Evolutionary conservation across 2,329 filamentous ascomycete species (phyloP).

Genomic region (Seiridium cupressi): DNA sequence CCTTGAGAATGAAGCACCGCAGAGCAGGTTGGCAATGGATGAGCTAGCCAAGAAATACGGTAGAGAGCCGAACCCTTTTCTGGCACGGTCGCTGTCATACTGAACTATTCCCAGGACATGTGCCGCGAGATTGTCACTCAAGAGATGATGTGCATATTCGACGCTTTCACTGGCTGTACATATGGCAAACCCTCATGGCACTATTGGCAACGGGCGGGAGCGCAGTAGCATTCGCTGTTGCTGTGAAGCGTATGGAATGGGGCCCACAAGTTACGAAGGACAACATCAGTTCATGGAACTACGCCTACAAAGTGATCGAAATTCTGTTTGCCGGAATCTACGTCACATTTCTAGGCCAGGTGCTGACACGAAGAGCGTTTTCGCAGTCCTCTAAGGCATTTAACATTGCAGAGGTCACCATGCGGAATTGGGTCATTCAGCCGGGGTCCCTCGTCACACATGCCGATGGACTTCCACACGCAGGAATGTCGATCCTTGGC

Average conservation of each 20-base stretch:
- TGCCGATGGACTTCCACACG: not conserved
- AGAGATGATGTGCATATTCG: not conserved
- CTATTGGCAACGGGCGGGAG: not conserved
- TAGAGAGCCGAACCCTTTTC: not conserved
- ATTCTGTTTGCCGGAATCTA: not conserved
- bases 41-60: not conserved
- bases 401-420: slow-evolving; percentile 1
- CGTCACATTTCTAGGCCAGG: not conserved
- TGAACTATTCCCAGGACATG: not conserved
- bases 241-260: not conserved
- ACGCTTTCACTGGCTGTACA: not conserved
- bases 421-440: not conserved
- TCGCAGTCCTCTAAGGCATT: not conserved
- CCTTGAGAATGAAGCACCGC: not conserved
- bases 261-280: not conserved
- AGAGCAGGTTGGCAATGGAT: not conserved
- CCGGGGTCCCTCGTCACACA: not conserved
- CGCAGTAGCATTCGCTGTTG: not conserved
- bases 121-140: not conserved
- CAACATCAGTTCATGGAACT: not conserved
- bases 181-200: not conserved
- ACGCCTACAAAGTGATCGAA: not conserved
- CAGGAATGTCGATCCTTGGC: not conserved
- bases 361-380: not conserved
- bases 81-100: not conserved